Base-by-base conservation (phyloP, 345 rosid genomes). In the Trapa incisa region DNA sequence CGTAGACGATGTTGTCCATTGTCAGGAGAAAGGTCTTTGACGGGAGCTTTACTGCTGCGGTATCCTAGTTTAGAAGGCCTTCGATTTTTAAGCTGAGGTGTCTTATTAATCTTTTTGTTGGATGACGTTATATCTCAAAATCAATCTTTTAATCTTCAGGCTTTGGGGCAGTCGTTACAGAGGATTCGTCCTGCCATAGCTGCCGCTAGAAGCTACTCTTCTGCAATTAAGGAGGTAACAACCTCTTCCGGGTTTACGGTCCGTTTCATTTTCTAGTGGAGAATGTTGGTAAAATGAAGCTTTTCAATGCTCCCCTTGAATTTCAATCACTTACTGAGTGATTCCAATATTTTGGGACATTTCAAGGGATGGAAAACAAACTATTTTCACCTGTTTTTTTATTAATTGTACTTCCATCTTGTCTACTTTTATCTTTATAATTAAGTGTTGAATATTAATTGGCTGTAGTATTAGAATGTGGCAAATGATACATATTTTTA, bases 181-280 rank as follows among this genome's bases (percentile, higher is more conserved):
- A 76, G 78, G 73, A 73, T 85, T 72, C 95, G 84, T 1, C 84
- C 86, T 32, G 88, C 77, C 9, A 69, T 67, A 16, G 72, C 76
- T 65, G 76, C 81, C 17, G 79, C 76, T 50, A 85, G 95, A 74
- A 79, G 80, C 67, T 86, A 81, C 70, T 82, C 98, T 17, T 80
- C 92, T 69, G 87, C 82, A 8, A 75, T 80, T 0, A 92, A 87
- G 79, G 85, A 86, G 91, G 98, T 66, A 64, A 13, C 29, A 22
- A 0, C n/a, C 13, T 50, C 35, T 36, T 16, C 5, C 42, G 22
- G 47, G 13, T 16, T 1, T 15, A 68, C 39, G 68, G 47, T 50
- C 48, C 16, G 38, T 58, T 22, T 14, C 8, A 9, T 45, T 5
- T 45, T 12, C 10, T 45, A 9, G 11, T 45, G 6, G 47, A 45